phyloP scores from a whole-genome alignment of 2,329 filamentous ascomycete species.

The Venturia carpophila region DNA sequence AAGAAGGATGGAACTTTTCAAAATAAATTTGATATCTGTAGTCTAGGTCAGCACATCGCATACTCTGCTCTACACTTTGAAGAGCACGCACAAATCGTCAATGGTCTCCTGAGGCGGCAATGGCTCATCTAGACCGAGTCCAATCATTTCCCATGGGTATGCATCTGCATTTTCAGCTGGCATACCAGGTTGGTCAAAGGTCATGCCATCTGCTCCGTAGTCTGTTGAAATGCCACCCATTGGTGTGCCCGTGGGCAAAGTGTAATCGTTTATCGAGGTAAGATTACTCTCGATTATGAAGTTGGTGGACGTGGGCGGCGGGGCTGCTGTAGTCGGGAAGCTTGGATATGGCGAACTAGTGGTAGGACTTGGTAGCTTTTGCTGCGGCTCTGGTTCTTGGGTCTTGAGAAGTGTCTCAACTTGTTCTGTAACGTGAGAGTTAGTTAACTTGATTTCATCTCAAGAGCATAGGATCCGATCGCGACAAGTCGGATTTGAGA shows the following conservation, averaged over 20 bases:
- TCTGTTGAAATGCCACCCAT: background rate
- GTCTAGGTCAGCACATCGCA: background rate
- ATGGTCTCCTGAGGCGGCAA: slow-evolving; percentile 72
- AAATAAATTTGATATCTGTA: slow-evolving; percentile 76
- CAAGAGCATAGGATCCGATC: background rate
- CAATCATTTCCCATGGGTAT: slow-evolving; percentile 80
- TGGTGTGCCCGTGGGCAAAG: slow-evolving; percentile 4
- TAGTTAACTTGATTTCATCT: slow-evolving; percentile 10
- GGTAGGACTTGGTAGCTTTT: background rate
- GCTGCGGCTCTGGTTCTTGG: slow-evolving; percentile 36
- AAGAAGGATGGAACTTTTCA: slow-evolving; percentile 75
- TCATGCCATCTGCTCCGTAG: background rate
- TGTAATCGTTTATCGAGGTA: slow-evolving; percentile 2
- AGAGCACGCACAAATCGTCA: slow-evolving; percentile 63
- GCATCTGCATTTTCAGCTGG: slow-evolving; percentile 21
- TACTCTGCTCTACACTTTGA: background rate
- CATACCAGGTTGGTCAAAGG: slow-evolving; percentile 19
- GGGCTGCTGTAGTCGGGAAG: background rate
- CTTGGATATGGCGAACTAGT: background rate
- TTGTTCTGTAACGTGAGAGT: slow-evolving; percentile 54
- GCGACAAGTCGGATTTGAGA: background rate
- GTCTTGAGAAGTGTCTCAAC: slow-evolving; percentile 85
- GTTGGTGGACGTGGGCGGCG: slow-evolving; percentile 8
- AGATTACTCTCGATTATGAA: slow-evolving; percentile 11
- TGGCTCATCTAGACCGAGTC: slow-evolving; percentile 72